Percentiles rank a stretch among this genome's conserved stretches.
Evolutionary conservation across 129 eudicot species (phyloP).

Genomic region (Escallonia herrerae): DNA sequence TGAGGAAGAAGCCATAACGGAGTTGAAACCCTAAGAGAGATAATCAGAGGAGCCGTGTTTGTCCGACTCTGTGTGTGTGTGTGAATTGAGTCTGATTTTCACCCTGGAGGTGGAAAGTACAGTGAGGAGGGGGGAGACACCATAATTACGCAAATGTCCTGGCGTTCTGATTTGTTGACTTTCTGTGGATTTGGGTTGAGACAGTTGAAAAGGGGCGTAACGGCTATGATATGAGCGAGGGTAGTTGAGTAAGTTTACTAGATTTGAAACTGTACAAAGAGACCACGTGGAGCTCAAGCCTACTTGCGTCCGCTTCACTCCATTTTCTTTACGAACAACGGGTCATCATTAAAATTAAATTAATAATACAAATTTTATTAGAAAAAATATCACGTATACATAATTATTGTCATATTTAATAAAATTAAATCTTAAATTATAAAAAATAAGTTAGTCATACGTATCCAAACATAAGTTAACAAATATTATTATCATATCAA

Average conservation of each 20-base stretch:
- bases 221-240: slow-evolving; percentile 15
- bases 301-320: no score
- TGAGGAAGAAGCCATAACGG: slow-evolving; percentile 30
- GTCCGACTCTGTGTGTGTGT: neutral
- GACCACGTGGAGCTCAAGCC: slow-evolving; percentile 5
- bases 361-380: no score
- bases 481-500: no score
- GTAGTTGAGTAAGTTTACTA: neutral
- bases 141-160: slow-evolving; percentile 27
- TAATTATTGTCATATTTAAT: no score
- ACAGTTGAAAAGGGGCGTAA: neutral
- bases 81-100: neutral
- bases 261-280: neutral
- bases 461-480: no score
- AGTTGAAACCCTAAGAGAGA: slow-evolving; percentile 31
- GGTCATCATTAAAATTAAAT: no score
- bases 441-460: no score
- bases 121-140: slow-evolving; percentile 5
- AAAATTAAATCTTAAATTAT: no score
- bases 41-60: neutral
- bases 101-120: slow-evolving; percentile 14
- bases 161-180: neutral
- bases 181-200: neutral
- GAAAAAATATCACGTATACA: no score
- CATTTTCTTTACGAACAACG: no score